Conservation (phyloP, 2,329 filamentous ascomycete species). For the Phoma sp. region DNA sequence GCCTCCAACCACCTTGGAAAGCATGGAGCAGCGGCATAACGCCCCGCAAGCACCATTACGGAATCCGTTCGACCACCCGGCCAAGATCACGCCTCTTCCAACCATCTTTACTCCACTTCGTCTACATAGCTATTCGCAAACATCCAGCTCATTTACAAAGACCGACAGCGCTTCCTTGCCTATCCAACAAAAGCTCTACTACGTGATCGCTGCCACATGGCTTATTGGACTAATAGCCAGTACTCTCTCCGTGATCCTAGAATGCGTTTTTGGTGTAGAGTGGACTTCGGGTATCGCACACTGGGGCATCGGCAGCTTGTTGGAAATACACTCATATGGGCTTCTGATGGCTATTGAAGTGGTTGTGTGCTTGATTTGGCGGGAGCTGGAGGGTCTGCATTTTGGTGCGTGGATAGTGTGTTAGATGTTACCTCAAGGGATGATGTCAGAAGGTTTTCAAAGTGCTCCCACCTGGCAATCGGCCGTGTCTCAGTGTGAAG, state of each 20-base stretch:
- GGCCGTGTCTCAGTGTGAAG: not conserved
- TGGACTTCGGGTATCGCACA: not conserved
- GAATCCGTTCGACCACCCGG: not conserved
- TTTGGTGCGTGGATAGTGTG: conserved; percentile 2
- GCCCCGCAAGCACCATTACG: not conserved
- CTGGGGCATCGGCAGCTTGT: not conserved
- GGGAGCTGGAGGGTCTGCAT: not conserved
- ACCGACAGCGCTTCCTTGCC: not conserved
- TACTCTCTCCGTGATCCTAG: not conserved
- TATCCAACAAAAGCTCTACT: not conserved
- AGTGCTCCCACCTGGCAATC: not conserved
- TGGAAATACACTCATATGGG: not conserved
- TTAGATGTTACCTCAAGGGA: not conserved
- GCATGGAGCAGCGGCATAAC: not conserved
- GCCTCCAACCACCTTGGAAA: not conserved
- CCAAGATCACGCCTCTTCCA: not conserved
- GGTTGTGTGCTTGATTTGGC: not conserved
- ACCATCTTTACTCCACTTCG: not conserved
- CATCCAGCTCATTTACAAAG: not conserved
- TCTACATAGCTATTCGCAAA: not conserved
- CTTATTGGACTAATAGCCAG: not conserved
- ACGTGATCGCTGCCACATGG: not conserved
- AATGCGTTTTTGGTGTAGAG: not conserved
- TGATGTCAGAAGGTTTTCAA: no score
- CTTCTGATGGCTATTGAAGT: not conserved